Base-by-base conservation (phyloP, 129 eudicot species). In the Kitagawia praeruptora region DNA sequence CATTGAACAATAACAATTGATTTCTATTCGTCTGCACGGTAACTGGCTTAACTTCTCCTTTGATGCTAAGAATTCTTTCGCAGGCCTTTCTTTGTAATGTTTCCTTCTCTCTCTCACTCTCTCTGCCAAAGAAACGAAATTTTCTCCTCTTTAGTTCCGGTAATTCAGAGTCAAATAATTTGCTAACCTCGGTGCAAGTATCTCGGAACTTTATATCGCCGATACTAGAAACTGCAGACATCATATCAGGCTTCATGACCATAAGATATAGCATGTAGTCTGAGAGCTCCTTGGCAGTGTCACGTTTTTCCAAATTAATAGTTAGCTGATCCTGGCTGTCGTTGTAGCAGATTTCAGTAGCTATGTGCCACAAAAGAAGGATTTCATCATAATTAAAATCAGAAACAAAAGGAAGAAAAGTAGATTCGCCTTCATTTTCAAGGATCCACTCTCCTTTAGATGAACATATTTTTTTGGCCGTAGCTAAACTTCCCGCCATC, bases 221-320 rank as follows among this genome's bases (percentile, higher is more conserved):
- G 25, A 85, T 86, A 3, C 95, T 91, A 3, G 91, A 88, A 39
- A 92, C 73, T 87, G 92, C 84, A 4, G 92, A 86, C 88, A 90
- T 88, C 91, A 92, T 40, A 6, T 67, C 73, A 4, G 92, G 89
- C 83, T 92, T 86, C 91, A 84, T 83, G 34, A 89, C 85, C 16
- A 92, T 83, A 75, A 92, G 92, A 78, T 92, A 92, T 75, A 89
- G 23, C 95, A 88, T 92, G 84, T 92, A 92, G 75, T 86, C 88
- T 0, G 94, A 89, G 5, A 92, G 80, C 19, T 70, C 31, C 83
- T 89, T 89, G 12, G 89, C 70, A 51, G 78, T 79, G 0, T 80
- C 46, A 0, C 88, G 77, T 14, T 82, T 64, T 45, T 61, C 56
- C 4, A 58, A 23, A 12, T 49, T 28, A 37, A 14, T 39, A 70